phyloP scores from a whole-genome alignment of 108 stramenopile species.

The Nitzschia sp. region DNA sequence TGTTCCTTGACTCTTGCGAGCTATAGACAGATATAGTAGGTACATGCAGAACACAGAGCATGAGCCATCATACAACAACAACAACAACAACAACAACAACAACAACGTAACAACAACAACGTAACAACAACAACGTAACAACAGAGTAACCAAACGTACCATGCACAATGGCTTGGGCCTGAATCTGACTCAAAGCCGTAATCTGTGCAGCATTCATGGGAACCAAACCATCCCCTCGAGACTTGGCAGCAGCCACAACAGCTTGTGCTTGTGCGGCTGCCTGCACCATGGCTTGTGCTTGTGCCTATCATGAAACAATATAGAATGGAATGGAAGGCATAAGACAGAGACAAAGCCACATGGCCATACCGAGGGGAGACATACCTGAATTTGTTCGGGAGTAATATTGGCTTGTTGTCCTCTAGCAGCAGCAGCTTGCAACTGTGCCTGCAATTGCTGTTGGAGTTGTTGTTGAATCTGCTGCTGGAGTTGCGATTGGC shows the following conservation, averaged over 20 bases:
- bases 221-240: conserved; percentile 70
- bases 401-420: conserved; percentile 87
- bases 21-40: conserved; percentile 19
- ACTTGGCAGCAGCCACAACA: conserved; percentile 84
- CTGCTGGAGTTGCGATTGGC: conserved; percentile 62
- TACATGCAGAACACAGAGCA: too few relatives aligned
- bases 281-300: conserved; percentile 89
- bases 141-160: not conserved
- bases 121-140: too few relatives aligned
- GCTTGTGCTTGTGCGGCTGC: conserved; percentile 88
- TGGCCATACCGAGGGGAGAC: too few relatives aligned
- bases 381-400: conserved; percentile 78
- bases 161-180: conserved; percentile 87
- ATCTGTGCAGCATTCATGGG: conserved; percentile 70
- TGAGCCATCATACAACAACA: too few relatives aligned
- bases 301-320: conserved; percentile 36
- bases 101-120: too few relatives aligned
- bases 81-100: too few relatives aligned
- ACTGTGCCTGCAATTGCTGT: conserved; percentile 72
- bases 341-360: too few relatives aligned
- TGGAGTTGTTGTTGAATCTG: conserved; percentile 86
- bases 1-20: conserved; percentile 61
- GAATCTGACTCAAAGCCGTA: conserved; percentile 70
- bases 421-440: conserved; percentile 80
- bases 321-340: conserved; percentile 6